These are phyloP conservation scores for Kingdonia uniflora DNA, from an alignment of 164 flowering plant species.

Conservation along the genomic window DNA sequence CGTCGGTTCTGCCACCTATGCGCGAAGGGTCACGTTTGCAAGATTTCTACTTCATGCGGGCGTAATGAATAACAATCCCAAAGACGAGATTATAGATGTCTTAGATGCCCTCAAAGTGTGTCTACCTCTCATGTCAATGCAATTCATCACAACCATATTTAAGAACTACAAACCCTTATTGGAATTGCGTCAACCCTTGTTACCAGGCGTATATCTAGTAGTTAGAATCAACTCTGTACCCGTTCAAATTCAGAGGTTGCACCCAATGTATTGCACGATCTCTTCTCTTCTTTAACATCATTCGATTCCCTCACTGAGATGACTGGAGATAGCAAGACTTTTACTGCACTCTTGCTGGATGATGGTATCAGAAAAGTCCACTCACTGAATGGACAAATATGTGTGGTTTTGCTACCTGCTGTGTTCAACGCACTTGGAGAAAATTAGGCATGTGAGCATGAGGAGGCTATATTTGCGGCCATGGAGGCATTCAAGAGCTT, in stretches of 20 bases:
- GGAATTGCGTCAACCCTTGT: slow-evolving; percentile 61
- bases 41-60: slow-evolving; percentile 72
- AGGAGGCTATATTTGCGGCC: slow-evolving; percentile 79
- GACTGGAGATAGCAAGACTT: slow-evolving; percentile 65
- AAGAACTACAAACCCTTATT: slow-evolving; percentile 61
- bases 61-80: slow-evolving; percentile 35
- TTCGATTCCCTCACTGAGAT: slow-evolving; percentile 49
- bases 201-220: slow-evolving; percentile 54
- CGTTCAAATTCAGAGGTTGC: slow-evolving; percentile 40
- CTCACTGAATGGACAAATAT: slow-evolving; percentile 46
- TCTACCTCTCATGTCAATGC: slow-evolving; percentile 57
- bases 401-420: slow-evolving; percentile 63
- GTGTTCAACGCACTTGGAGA: slow-evolving; percentile 73
- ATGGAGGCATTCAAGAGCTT: slow-evolving; percentile 53
- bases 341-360: slow-evolving; percentile 66
- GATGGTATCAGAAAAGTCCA: slow-evolving; percentile 61
- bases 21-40: slow-evolving; percentile 69
- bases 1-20: slow-evolving; percentile 42
- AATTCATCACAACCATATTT: slow-evolving; percentile 38
- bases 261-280: slow-evolving; percentile 51
- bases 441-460: slow-evolving; percentile 65
- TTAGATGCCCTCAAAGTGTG: slow-evolving; percentile 67
- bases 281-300: slow-evolving; percentile 51
- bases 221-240: slow-evolving; percentile 46
- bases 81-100: slow-evolving; percentile 52